These are phyloP conservation scores for Atalantia buxifolia DNA, from an alignment of 345 rosid genomes.

Conservation along the genomic window DNA sequence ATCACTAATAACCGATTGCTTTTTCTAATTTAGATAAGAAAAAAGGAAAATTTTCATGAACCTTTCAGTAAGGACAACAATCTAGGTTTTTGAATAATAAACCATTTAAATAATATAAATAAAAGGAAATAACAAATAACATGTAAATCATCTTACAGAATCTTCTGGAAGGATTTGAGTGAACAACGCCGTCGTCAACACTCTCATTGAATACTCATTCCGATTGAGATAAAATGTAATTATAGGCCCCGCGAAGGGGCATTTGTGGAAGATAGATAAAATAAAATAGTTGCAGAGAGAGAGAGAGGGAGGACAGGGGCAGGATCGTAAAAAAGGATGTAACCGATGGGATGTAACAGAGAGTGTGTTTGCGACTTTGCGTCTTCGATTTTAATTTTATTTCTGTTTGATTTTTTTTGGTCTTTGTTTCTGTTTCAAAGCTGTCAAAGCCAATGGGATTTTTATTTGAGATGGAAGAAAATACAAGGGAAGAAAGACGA, in stretches of 20 bases:
- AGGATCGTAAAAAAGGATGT: conserved; percentile 31
- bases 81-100: conserved; percentile 4
- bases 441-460: conserved; percentile 9
- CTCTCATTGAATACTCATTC: not conserved
- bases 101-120: not conserved
- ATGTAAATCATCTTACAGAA: conserved; percentile 20
- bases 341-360: conserved; percentile 12
- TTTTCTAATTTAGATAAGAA: not conserved
- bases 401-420: not conserved
- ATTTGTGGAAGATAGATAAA: conserved; percentile 14
- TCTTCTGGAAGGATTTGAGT: conserved; percentile 15
- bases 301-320: conserved; percentile 8
- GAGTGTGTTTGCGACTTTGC: conserved; percentile 1
- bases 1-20: not conserved
- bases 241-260: conserved; percentile 19
- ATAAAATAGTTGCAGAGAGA: not conserved
- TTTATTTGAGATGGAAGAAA: not conserved
- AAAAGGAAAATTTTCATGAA: not conserved
- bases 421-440: conserved; percentile 3
- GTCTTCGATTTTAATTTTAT: not conserved
- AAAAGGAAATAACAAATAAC: not conserved
- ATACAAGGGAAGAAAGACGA: not conserved
- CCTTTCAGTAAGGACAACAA: not conserved
- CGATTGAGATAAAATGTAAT: conserved; percentile 6
- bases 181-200: conserved; percentile 1